Evolutionary conservation across 2,329 filamentous ascomycete species (phyloP), one percentile per base, ranked within the genome.

Genomic region (Paradendryphiella salina): DNA sequence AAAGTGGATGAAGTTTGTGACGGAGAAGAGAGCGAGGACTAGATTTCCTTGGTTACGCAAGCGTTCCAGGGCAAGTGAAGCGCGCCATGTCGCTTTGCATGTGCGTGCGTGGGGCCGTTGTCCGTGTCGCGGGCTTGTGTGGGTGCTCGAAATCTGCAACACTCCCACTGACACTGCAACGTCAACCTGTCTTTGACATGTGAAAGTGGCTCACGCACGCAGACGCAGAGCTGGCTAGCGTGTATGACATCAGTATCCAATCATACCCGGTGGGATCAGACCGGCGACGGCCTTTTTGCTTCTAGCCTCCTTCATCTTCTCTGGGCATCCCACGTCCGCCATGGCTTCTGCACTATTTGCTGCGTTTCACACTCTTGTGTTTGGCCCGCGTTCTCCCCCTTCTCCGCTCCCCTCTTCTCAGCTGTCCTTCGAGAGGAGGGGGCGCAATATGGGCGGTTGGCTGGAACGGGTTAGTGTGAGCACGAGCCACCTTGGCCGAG

Each of bases 21-120:
- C 9, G 26, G 15, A 14, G 38, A 41, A 14, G 38, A 41, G 14
- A 10, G 20, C 20, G 20, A 26, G 10, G 23, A 26, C 23, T 5
- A 9, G 6, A 26, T 26, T 40, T 37, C 36, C 45, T 21, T 51
- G 45, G 48, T 50, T 41, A 54, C 47, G 46, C 45, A 47, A 52
- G 43, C 32, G 3, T 31, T 51, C 35, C 15, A 40, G 50, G 52
- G 46, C 48, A 52, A 45, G 55, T 58, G 52, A 58, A 56, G 52
- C 52, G 52, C 48, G 32, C 36, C 41, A 38, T 46, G 35, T 20
- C 23, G 37, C 32, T 38, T 32, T 41, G 38, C 38, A 41, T 41
- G 17, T 50, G 47, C 41, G 35, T 43, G 28, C 45, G 54, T 56
- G 55, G 55, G 55, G 55, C 55, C 55, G 49, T 46, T 37, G 23